A percentile compares a stretch with the other conserved stretches of the same genome.
Evolutionary conservation across 257 asterid genomes (phyloP).

Genomic region (Solanum etuberosum): DNA sequence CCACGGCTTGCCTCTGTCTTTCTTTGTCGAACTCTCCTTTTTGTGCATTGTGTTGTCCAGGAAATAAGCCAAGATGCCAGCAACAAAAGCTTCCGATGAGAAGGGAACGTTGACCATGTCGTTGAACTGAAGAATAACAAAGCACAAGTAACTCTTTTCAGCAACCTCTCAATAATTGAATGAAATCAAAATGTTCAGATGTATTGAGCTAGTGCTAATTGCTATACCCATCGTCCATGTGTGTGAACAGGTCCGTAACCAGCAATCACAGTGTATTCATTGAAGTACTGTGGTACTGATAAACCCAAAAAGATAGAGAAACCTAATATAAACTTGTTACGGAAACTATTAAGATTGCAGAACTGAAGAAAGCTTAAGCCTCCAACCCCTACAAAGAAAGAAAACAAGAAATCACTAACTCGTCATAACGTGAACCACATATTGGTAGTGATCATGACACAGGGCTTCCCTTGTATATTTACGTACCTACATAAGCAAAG

Average conservation of each 20-base stretch:
- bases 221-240: conserved; percentile 74
- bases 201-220: not conserved
- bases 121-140: conserved; percentile 47
- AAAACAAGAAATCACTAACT: not conserved
- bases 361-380: conserved; percentile 85
- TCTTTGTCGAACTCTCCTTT: conserved; percentile 48
- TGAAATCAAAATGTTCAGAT: not conserved
- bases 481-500: conserved; percentile 87
- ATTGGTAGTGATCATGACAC: not conserved
- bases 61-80: conserved; percentile 72
- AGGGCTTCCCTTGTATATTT: not conserved
- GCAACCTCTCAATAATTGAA: not conserved
- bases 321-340: conserved; percentile 73
- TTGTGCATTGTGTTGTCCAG: conserved; percentile 76
- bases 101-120: conserved; percentile 75
- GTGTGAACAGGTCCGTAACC: conserved; percentile 84
- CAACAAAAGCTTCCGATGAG: conserved; percentile 93
- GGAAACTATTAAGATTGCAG: conserved; percentile 90
- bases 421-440: not conserved
- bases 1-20: conserved; percentile 94
- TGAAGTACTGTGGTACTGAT: conserved; percentile 88
- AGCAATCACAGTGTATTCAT: conserved; percentile 73
- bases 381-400: conserved; percentile 42
- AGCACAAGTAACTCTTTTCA: not conserved
- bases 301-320: conserved; percentile 78